A percentile compares a stretch with the other conserved stretches of the same genome.
These are phyloP conservation scores for Hydrangea macrophylla DNA, from an alignment of 148 eudicot species.

Conservation along the genomic window DNA sequence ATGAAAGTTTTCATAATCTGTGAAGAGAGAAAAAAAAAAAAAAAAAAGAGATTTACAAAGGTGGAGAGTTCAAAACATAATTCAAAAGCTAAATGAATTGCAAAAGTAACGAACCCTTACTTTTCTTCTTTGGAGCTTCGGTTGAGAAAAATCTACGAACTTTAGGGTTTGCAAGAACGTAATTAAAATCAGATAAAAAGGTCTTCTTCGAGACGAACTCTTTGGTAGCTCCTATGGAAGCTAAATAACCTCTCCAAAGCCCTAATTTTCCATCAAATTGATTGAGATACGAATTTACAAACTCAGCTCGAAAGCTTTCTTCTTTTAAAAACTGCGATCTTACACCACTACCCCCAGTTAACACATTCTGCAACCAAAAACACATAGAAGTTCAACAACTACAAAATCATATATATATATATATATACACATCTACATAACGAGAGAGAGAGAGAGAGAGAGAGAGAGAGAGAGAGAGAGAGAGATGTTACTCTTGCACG, in stretches of 20 bases:
- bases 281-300: too few species aligned
- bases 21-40: slow-evolving; percentile 12
- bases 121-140: slow-evolving; percentile 39
- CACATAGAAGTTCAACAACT: not conserved
- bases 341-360: not conserved
- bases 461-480: too few species aligned
- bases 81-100: not conserved
- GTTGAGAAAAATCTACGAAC: slow-evolving; percentile 36
- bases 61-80: not conserved
- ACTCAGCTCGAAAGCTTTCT: too few species aligned
- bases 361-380: not conserved
- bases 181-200: slow-evolving; percentile 9
- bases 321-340: not conserved
- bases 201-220: slow-evolving; percentile 1
- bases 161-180: slow-evolving; percentile 16
- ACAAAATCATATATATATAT: not conserved
- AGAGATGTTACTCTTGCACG: not conserved
- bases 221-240: slow-evolving; percentile 16
- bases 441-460: too few species aligned
- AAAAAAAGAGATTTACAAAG: not conserved
- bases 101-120: slow-evolving; percentile 17
- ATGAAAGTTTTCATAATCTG: slow-evolving; percentile 50
- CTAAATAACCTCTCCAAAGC: slow-evolving; percentile 24
- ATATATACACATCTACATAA: too few species aligned
- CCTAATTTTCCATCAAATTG: slow-evolving; percentile 10